Evolutionary conservation across 1,284 basidiomycete genomes (phyloP).

Genomic region (Pisolithus thermaeus): DNA sequence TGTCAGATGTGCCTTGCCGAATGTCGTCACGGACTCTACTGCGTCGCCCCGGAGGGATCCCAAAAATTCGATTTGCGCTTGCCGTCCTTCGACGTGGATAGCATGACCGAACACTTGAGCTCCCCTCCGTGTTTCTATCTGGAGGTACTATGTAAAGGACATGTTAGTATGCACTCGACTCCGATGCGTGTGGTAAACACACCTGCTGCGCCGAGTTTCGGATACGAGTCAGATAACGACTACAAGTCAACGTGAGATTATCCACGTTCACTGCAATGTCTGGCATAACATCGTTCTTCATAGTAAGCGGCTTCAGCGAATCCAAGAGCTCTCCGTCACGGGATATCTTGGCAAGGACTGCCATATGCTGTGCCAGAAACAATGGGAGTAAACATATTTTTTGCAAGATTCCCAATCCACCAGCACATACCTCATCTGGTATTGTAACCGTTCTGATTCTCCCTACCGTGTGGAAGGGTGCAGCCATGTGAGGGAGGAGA

Average conservation of each 20-base stretch:
- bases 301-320: slow-evolving; percentile 31
- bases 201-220: slow-evolving; percentile 31
- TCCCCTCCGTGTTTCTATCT: background rate
- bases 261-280: slow-evolving; percentile 21
- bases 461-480: slow-evolving; percentile 14
- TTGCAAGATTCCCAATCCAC: background rate
- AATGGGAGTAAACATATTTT: background rate
- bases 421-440: slow-evolving; percentile 10
- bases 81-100: slow-evolving; percentile 15
- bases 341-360: slow-evolving; percentile 32
- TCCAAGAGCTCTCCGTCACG: slow-evolving; percentile 23
- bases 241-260: slow-evolving; percentile 30
- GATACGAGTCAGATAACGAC: slow-evolving; percentile 41
- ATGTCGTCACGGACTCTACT: slow-evolving; percentile 32
- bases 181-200: background rate
- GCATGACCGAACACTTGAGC: background rate
- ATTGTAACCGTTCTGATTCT: slow-evolving; percentile 20
- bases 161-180: background rate
- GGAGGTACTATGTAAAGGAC: background rate
- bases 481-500: slow-evolving; percentile 11
- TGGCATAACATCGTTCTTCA: slow-evolving; percentile 39
- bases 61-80: slow-evolving; percentile 18
- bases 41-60: slow-evolving; percentile 15
- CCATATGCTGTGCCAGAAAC: slow-evolving; percentile 26
- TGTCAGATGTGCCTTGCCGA: slow-evolving; percentile 40